Evolutionary conservation across 768 basidiomycete genomes (phyloP), one percentile per base, ranked within the genome.

Genomic region (Suillus americanus): DNA sequence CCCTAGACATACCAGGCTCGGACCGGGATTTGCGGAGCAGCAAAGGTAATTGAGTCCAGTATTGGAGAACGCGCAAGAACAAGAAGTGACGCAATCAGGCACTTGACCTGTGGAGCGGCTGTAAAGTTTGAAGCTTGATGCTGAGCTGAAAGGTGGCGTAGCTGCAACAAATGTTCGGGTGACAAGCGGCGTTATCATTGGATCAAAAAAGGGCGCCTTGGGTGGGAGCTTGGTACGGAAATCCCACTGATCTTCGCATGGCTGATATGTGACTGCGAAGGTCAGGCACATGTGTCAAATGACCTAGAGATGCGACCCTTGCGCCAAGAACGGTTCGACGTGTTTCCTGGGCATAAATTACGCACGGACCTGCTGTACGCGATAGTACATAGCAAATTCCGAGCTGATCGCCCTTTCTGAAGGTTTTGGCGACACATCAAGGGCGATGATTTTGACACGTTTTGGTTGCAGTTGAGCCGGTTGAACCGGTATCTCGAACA

Each of bases 351-450:
- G 62, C 50, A 25, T 61, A 61, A 65, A 64, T 69, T 72, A 70
- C 65, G 65, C 70, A 73, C 30, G 73, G 65, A 70, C 72, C 63
- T 69, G 72, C 66, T 60, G 65, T 69, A 38, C 71, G 73, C 71
- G 68, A 67, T 51, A 64, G 68, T 65, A 66, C 67, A 73, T 64
- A 3, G 65, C 74, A 75, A 68, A 71, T 63, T 64, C 64, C 60
- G 20, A 51, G 25, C 38, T n/a, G 16, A 16, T 54, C 53, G 30
- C 40, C 66, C 53, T 33, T 48, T 48, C 46, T 13, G 13, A 48
- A 50, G 6, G 35, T 30, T 30, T 30, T 30, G 5, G 30, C 30
- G 30, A 30, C 30, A 30, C 30, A 30, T n/a, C n/a, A n/a, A n/a
- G n/a, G n/a, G n/a, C n/a, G n/a, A n/a, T n/a, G n/a, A n/a, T n/a